Conservation (phyloP, 176 grass and related monocot genomes). For the Elymus sibiricus region DNA sequence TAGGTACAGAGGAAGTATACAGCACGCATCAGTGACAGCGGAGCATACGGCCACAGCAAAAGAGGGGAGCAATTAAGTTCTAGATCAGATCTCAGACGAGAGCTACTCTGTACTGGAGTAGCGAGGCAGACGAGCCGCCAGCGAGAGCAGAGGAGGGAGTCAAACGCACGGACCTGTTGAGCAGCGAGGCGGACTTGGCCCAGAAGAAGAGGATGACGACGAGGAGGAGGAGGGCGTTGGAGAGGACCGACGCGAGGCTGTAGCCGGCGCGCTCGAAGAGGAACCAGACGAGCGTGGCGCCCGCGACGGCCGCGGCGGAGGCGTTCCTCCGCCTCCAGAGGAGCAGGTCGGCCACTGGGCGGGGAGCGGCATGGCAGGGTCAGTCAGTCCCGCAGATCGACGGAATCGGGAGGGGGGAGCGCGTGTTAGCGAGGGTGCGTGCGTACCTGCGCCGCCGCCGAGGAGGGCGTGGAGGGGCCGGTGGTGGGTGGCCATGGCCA, state of each 20-base stretch:
- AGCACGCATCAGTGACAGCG: background rate
- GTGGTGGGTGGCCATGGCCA: constrained; percentile 39
- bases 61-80: background rate
- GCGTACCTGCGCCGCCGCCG: constrained; percentile 78
- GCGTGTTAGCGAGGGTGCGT: background rate
- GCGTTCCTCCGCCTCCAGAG: constrained; percentile 84
- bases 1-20: no score
- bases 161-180: constrained; percentile 57
- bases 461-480: constrained; percentile 66
- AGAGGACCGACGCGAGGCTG: constrained; percentile 81
- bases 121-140: no score
- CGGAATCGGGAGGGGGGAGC: background rate
- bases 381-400: constrained; percentile 24
- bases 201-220: constrained; percentile 97
- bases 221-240: constrained; percentile 87
- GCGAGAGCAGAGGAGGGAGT: background rate
- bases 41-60: background rate
- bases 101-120: background rate
- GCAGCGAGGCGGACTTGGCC: constrained; percentile 93
- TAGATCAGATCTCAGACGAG: constrained; percentile 28
- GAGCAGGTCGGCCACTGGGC: constrained; percentile 84
- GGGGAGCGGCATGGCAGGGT: background rate
- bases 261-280: constrained; percentile 89
- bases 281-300: constrained; percentile 70
- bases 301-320: constrained; percentile 42